Evolutionary conservation across 306 rosid genomes (phyloP), one percentile per base, ranked within the genome.

Genomic region (Acacia melanoxylon): DNA sequence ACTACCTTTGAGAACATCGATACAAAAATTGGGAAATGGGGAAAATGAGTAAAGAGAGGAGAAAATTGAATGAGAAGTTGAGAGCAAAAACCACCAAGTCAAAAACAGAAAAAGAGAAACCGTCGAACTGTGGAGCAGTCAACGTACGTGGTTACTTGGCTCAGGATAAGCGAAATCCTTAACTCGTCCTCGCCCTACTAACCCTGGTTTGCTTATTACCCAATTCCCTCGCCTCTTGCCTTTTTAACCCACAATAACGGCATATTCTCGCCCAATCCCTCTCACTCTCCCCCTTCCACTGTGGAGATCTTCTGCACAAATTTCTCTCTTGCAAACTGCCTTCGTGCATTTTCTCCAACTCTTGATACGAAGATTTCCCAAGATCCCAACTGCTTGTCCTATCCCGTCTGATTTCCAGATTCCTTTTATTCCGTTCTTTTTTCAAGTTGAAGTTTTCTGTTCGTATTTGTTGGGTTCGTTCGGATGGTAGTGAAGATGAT

Each of bases 401-500:
- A 24, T 62, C 22, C 10, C 8, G 13, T 37, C 40, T 33, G 42
- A n/a, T 35, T 45, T 69, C 61, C 29, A 49, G 51, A 68, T 41
- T 82, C 72, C 65, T 48, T 59, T 31, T 4, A 22, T 10, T 13
- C 44, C 13, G 15, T 61, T 17, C 40, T 2, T 63, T 27, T 11
- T 8, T 31, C 12, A 56, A 56, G 33, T 56, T 76, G 16, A 71
- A 31, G 5, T 76, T 48, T 35, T 52, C 33, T 72, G 76, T 41
- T 68, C 5, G 61, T 33, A 15, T 52, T 45, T 8, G 62, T 2
- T 56, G 22, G 29, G 51, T 33, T 27, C 31, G 40, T 70, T 56
- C 10, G 14, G 19, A 72, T 94, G 99, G 99, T 96, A 80, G 99
- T 92, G 74, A 96, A 92, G 90, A 96, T 96, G 99, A 96, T 96